Evolutionary conservation across 768 basidiomycete species (phyloP).

Genomic region (Albatrellus ellisii): DNA sequence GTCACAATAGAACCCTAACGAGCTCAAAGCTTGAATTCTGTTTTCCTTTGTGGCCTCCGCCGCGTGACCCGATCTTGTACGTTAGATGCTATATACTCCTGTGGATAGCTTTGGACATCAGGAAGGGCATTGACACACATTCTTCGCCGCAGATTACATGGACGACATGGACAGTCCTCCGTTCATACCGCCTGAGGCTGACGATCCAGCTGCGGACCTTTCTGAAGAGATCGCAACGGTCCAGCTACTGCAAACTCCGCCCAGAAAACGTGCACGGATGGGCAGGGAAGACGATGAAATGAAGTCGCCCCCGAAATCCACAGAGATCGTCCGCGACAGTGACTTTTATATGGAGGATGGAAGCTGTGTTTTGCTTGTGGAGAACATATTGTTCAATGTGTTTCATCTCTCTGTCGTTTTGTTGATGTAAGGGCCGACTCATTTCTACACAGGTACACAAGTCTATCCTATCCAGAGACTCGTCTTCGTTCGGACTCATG

Average conservation of each 20-base stretch:
- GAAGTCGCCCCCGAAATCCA: neutral
- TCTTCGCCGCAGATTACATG: no score
- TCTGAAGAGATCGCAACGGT: conserved; percentile 6
- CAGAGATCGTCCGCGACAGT: conserved; percentile 8
- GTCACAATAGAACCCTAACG: no score
- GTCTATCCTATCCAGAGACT: conserved; percentile 37
- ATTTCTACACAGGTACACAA: conserved; percentile 9
- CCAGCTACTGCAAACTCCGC: conserved; percentile 11
- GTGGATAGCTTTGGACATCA: no score
- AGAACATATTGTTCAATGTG: conserved; percentile 13
- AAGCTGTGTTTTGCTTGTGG: conserved; percentile 12
- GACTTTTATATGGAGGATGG: conserved; percentile 13
- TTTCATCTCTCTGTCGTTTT: neutral
- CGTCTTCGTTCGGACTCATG: conserved; percentile 50
- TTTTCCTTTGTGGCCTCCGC: no score
- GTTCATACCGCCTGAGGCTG: conserved; percentile 12
- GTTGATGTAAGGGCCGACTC: neutral
- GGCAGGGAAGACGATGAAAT: conserved; percentile 3
- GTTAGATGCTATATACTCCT: no score
- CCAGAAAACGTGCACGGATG: conserved; percentile 11
- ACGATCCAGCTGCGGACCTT: neutral
- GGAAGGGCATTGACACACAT: no score
- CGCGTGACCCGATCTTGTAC: no score
- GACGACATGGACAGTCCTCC: conserved; percentile 10
- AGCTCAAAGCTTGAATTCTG: no score